A percentile compares a stretch with the other conserved stretches of the same genome.
These are phyloP conservation scores for Colletotrichum shisoi DNA, from an alignment of 2,329 filamentous ascomycete species.

Conservation along the genomic window DNA sequence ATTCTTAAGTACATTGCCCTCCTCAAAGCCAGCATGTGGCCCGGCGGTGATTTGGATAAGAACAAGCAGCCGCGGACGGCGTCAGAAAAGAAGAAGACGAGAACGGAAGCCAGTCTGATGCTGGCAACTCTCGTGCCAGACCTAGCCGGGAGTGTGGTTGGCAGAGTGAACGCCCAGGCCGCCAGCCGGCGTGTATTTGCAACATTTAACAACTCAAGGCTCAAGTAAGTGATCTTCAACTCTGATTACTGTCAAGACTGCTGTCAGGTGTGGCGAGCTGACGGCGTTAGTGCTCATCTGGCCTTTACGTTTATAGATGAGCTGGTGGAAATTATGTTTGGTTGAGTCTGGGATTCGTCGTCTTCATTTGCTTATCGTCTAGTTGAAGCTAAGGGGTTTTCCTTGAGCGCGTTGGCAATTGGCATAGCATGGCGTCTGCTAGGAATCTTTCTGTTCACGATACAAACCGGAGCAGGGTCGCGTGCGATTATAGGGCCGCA, in stretches of 20 bases:
- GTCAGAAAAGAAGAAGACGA: conserved; percentile 78
- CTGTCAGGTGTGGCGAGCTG: conserved; percentile 39
- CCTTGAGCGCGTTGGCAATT: not conserved
- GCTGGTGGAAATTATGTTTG: conserved; percentile 71
- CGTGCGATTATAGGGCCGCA: conserved; percentile 14
- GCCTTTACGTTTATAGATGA: conserved; percentile 77
- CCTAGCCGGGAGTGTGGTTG: conserved; percentile 90
- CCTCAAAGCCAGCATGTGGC: conserved; percentile 83
- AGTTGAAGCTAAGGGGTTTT: not conserved
- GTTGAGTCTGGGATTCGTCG: conserved; percentile 41
- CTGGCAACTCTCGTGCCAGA: conserved; percentile 90
- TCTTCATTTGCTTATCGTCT: not conserved
- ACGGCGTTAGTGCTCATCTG: conserved; percentile 65
- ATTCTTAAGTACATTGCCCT: conserved; percentile 78
- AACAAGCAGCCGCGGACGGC: conserved; percentile 66
- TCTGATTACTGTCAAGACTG: conserved; percentile 42
- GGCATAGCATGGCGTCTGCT: conserved; percentile 3
- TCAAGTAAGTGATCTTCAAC: conserved; percentile 72
- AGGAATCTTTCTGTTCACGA: not conserved
- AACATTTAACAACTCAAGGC: conserved; percentile 85
- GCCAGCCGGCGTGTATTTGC: conserved; percentile 90
- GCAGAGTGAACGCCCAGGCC: conserved; percentile 86
- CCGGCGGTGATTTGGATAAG: conserved; percentile 66
- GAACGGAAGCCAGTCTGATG: conserved; percentile 87
- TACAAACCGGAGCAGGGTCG: not conserved